Base-by-base conservation (phyloP, 164 flowering plant genomes). In the Umbellularia californica region DNA sequence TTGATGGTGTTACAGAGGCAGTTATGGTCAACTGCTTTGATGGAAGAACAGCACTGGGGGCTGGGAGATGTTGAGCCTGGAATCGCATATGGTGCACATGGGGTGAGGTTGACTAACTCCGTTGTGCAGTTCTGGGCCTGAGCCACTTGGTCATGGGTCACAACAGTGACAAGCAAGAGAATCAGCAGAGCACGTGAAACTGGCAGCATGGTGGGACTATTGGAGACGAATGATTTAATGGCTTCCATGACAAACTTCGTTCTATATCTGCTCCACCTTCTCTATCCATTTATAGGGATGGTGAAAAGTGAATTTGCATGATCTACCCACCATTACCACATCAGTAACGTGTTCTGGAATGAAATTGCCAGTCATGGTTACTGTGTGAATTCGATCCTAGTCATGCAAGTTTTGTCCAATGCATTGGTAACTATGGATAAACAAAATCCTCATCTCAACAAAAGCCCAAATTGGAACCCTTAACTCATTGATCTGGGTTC, bases 1-100 rank as follows among this genome's bases (percentile, higher is more conserved):
- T 33, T 47, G 25, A 65, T n/a, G 47, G 75, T 73, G 62, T 51
- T 50, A 58, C 75, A 73, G 70, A 73, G 69, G 75, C 75, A 73
- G 3, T 28, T 60, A 2, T 3, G 27, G 19, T 73, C 58, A 22
- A 73, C 55, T 20, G 22, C 33, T 64, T 24, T n/a, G 58, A 73
- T 51, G 25, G 75, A 69, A 2, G 70, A 47, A 60, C 75, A 73
- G 47, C 75, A 73, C 63, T 73, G 69, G 0, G 35, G 20, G 75
- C 23, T 73, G 41, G 75, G 75, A 22, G 15, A 3, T 7, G 68
- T 14, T 23, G 75, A 28, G 24, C 75, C 75, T 14, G 75, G 75
- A 22, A 73, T 12, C 23, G 65, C 69, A 50, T 14, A 73, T 2
- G 69, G 58, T 22, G 70, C 75, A 47, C 75, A 73, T 10, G 58